Evolutionary conservation across 257 asterid species (phyloP), one percentile per base, ranked within the genome.

Genomic region (Solanum virginianum): DNA sequence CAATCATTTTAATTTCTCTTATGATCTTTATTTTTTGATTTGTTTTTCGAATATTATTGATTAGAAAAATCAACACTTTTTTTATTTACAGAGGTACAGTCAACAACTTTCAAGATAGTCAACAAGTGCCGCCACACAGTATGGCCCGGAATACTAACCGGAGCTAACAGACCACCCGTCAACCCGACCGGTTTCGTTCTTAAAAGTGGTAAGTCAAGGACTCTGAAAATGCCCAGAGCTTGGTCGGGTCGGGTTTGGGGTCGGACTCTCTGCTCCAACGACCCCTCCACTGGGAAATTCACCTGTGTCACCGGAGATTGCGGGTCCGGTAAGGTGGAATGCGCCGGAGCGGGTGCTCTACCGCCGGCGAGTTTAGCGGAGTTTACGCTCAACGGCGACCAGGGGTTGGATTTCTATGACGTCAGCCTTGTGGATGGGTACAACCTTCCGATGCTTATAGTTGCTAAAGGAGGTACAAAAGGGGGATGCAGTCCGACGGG

Each of bases 231-330:
- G 22, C 99, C 98, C 80, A 85, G 24, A 6, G 83, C 95, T 2
- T 95, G 98, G 99, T 96, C 99, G 86, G 98, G 99, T 70, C 94
- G 99, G 47, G 22, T 95, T 8, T 94, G 99, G 99, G 98, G 95
- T 69, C 92, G 99, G 1, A 93, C 98, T 26, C 92, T 89, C 86
- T 96, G 99, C 90, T 86, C 92, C 84, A 87, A 89, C 11, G 93
- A 93, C 24, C 66, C 93, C 3, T 22, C 41, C 4, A 74, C 56
- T 10, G 59, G 92, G 0, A 90, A 87, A 66, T 92, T 96, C 87
- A 69, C 93, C 51, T 96, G 99, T 89, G 90, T 90, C 75, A 90
- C 99, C 1, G 98, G 94, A 11, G 99, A 96, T 60, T 96, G 99
- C 88, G 99, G 92, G 71, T 93, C 98, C 47, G 99, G 97, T n/a